Evolutionary conservation across 169 alveolate genomes (phyloP), one percentile per base, ranked within the genome.

Genomic region (Plasmodium vivax): DNA sequence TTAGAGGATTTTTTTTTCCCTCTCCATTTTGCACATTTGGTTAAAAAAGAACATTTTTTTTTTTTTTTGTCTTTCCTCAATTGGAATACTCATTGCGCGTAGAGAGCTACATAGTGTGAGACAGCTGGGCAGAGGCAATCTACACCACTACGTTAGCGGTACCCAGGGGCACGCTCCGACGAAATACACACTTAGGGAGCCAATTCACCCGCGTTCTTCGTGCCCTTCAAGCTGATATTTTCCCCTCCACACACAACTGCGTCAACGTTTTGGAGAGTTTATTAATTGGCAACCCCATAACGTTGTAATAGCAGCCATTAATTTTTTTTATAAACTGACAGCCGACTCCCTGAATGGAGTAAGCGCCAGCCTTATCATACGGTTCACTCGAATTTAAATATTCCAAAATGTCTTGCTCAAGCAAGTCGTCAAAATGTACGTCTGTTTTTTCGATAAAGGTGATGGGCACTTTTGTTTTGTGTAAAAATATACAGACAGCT

Each of bases 211-310:
- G 23, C 2, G 14, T 9, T 74, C 14, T 34, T 23, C 51, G 7
- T 5, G 27, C 34, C 14, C 43, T 19, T 72, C 19, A 85, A 27
- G 4, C 45, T 0, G 81, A 68, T 32, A 90, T 45, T 14, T 90
- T 47, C 12, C 71, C 58, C 41, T 90, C 92, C 51, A 51, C 27
- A 82, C 19, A 62, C 36, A 90, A 80, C 36, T 90, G 54, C 32
- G 94, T 72, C 71, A 90, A 90, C 14, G 83, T 80, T 90, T 68
- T 90, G 71, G 94, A 90, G 14, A 90, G 73, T 81, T 90, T 90
- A 43, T 82, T 41, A 41, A 96, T 96, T 12, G 98, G 98, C 51
- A 96, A 83, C 30, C 98, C 98, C 84, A 96, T 82, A 45, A 83
- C 92, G 72, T 93, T 95, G 41, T 96, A 94, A 85, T 95, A 95